Base-by-base conservation (phyloP, 148 eudicot species). In the Polygonum aviculare region DNA sequence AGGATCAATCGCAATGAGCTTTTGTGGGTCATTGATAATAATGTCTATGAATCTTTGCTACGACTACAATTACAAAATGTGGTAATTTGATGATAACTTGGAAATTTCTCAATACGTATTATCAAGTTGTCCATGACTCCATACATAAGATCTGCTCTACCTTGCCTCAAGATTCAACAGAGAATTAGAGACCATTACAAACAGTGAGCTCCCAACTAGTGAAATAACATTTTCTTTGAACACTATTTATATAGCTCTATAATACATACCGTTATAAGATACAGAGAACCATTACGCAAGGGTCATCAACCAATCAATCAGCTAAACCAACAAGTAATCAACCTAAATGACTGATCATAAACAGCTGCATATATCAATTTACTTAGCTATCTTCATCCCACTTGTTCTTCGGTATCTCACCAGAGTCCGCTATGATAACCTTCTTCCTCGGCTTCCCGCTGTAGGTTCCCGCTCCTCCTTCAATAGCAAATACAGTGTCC, bases 401-500 rank as follows among this genome's bases (percentile, higher is more conserved):
- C 78, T 92, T 85, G 82, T 80, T 89, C 82, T 86, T 92, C 5
- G 95, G 90, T 77, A 95, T 92, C 81, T 95, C 97, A 59, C 97
- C 98, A 4, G 85, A 89, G 76, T 95, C 97, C 3, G 88, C 86
- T 47, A 95, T 92, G 70, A 89, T 78, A n/a, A 95, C 97, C 85
- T 92, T 90, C 78, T 92, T 92, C 84, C 98, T 86, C 8, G 98
- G 96, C 74, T 95, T 92, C 74, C 98, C 98, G 31, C 94, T 89
- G 80, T 92, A 92, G 39, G 98, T 92, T 79, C 98, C 98, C 49
- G 98, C 98, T 80, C 93, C 90, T 9, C 98, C 98, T 76, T 94
- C 98, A 16, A 94, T 90, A 11, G 97, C 98, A 47, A 86, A 94
- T 44, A 95, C 97, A 4, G 88, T 84, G 45, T 95, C 96, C 97